phyloP scores from a whole-genome alignment of 176 grass and related monocot species.

The Saccharum spontaneum region DNA sequence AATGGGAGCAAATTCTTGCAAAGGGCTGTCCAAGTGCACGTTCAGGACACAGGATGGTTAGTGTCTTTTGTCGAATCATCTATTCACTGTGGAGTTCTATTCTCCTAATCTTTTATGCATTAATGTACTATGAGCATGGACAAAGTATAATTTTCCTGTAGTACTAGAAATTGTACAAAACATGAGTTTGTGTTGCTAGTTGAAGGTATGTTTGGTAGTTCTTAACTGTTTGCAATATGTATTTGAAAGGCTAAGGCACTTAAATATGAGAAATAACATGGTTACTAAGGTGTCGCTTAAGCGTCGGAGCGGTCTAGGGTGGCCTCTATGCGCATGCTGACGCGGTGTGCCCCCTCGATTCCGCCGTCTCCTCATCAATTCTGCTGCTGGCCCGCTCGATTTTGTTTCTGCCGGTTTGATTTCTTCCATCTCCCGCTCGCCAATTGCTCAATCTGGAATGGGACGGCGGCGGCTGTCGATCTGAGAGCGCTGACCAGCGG shows the following conservation, averaged over 20 bases:
- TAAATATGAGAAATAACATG: conserved; percentile 1
- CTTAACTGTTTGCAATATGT: background rate
- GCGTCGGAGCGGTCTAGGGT: background rate
- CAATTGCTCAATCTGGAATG: background rate
- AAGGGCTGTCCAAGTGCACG: conserved; percentile 98
- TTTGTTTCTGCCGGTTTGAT: background rate
- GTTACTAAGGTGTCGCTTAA: background rate
- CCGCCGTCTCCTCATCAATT: background rate
- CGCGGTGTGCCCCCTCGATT: background rate
- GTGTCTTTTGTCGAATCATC: conserved; percentile 8
- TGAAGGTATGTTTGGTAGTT: background rate
- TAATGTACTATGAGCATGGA: conserved; percentile 9
- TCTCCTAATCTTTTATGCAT: conserved; percentile 1
- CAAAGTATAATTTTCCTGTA: background rate
- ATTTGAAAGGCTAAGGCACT: background rate
- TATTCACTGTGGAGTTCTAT: background rate
- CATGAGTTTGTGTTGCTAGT: conserved; percentile 4
- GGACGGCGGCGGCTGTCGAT: background rate
- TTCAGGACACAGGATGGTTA: conserved; percentile 94
- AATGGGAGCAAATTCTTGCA: conserved; percentile 88
- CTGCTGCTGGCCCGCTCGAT: background rate
- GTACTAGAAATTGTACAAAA: conserved; percentile 14
- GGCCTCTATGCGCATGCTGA: background rate
- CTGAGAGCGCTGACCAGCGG: background rate
- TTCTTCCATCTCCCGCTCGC: background rate